Percentiles rank a stretch among this genome's conserved stretches.
Conservation (phyloP, 768 basidiomycete genomes). For the Boletus pseudo-olivaceus region DNA sequence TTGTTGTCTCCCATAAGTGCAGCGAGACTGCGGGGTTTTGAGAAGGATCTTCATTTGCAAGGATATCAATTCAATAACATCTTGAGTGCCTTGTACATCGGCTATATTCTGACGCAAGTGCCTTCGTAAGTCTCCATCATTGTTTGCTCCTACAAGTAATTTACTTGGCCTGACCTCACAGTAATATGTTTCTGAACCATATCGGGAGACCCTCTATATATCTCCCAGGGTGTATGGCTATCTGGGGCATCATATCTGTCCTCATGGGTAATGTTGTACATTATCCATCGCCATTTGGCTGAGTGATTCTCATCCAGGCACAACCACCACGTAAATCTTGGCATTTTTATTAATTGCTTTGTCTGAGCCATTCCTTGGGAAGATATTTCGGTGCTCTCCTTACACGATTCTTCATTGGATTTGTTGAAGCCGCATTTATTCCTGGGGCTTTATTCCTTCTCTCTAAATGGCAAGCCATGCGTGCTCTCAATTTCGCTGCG, state of each 20-base stretch:
- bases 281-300: neutral
- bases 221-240: conserved; percentile 60
- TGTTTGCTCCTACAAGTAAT: neutral
- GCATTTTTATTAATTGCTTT: neutral
- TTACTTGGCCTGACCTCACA: conserved; percentile 23
- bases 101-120: conserved; percentile 78
- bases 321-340: conserved; percentile 36
- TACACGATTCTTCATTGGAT: conserved; percentile 75
- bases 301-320: conserved; percentile 27
- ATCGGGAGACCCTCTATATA: conserved; percentile 69
- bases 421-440: conserved; percentile 69
- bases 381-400: conserved; percentile 64
- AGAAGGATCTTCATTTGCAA: conserved; percentile 59
- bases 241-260: conserved; percentile 65
- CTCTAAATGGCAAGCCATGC: conserved; percentile 33
- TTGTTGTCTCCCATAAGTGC: conserved; percentile 42
- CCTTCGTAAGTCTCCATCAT: conserved; percentile 51
- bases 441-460: conserved; percentile 52
- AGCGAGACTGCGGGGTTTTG: conserved; percentile 69
- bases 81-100: conserved; percentile 64
- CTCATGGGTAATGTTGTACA: conserved; percentile 42
- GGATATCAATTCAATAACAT: conserved; percentile 65
- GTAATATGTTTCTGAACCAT: conserved; percentile 68
- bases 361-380: conserved; percentile 5
- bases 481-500: neutral